Conservation (phyloP, 768 basidiomycete genomes). For the Hemileccinum rubropunctum region DNA sequence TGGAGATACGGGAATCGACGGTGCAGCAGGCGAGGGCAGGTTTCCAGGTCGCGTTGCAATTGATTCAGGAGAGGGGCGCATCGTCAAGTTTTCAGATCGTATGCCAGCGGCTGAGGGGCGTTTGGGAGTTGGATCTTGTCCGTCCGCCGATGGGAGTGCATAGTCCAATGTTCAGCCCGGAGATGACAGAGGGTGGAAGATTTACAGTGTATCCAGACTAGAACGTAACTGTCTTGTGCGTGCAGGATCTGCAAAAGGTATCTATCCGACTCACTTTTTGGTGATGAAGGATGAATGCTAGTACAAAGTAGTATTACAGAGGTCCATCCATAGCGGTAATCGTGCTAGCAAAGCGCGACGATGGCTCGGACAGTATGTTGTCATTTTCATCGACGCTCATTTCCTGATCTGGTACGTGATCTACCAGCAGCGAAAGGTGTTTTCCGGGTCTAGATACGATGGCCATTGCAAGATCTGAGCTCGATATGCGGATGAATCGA, state of each 20-base stretch:
- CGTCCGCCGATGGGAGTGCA: slow-evolving; percentile 13
- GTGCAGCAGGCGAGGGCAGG: slow-evolving; percentile 42
- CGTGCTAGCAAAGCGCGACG: slow-evolving; percentile 36
- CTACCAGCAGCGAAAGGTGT: slow-evolving; percentile 39
- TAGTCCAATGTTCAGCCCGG: slow-evolving; percentile 28
- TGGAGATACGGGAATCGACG: slow-evolving; percentile 58
- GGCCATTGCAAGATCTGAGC: slow-evolving; percentile 43
- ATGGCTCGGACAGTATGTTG: slow-evolving; percentile 27
- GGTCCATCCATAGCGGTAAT: slow-evolving; percentile 38
- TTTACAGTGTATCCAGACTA: slow-evolving; percentile 31
- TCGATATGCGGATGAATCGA: slow-evolving; percentile 74
- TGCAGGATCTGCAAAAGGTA: slow-evolving; percentile 14
- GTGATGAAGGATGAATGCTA: background rate
- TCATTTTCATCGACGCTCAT: slow-evolving; percentile 31
- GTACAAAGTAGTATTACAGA: slow-evolving; percentile 10
- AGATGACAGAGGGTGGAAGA: slow-evolving; percentile 25
- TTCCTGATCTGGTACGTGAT: slow-evolving; percentile 16
- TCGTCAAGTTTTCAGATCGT: slow-evolving; percentile 77
- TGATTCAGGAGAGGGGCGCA: slow-evolving; percentile 87
- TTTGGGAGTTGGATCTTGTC: slow-evolving; percentile 65
- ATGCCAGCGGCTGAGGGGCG: slow-evolving; percentile 58
- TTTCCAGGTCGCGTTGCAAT: slow-evolving; percentile 55
- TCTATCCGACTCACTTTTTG: slow-evolving; percentile 5
- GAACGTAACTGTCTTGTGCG: slow-evolving; percentile 6
- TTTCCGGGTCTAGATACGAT: slow-evolving; percentile 61